Conservation (phyloP, 2,329 filamentous ascomycete species). For the Ophiognomonia clavigignenti-juglandacearum region DNA sequence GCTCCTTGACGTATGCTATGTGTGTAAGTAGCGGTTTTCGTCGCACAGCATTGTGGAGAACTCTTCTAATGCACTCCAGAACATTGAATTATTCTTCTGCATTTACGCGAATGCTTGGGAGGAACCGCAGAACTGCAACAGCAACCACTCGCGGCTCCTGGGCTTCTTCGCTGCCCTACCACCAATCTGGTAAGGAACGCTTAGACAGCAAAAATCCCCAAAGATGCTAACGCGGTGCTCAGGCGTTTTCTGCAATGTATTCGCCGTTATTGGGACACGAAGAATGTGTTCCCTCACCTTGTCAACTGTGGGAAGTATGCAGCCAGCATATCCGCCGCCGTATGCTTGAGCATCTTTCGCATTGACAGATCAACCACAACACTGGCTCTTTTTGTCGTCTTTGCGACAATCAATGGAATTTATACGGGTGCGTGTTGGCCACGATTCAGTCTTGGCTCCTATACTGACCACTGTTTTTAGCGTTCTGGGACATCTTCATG, state of each 20-base stretch:
- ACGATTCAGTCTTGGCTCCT: not conserved
- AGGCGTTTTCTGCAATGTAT: slow-evolving; percentile 91
- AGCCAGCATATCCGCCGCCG: slow-evolving; percentile 75
- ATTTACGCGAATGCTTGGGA: slow-evolving; percentile 78
- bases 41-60: accelerated
- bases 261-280: slow-evolving; percentile 81
- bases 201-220: not conserved
- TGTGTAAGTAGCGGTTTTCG: slow-evolving; percentile 53
- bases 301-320: slow-evolving; percentile 90
- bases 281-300: slow-evolving; percentile 85
- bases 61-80: slow-evolving; percentile 41
- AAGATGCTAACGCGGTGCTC: not conserved
- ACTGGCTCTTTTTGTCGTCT: slow-evolving; percentile 71
- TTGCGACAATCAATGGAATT: slow-evolving; percentile 74
- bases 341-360: slow-evolving; percentile 77
- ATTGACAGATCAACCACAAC: slow-evolving; percentile 54
- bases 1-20: slow-evolving; percentile 86
- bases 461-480: slow-evolving; percentile 28
- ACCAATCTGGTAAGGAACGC: slow-evolving; percentile 45
- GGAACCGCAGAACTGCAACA: slow-evolving; percentile 74
- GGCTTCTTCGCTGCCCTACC: slow-evolving; percentile 84
- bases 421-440: slow-evolving; percentile 61
- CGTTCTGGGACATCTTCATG: slow-evolving; percentile 92
- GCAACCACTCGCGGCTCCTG: slow-evolving; percentile 72
- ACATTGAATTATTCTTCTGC: slow-evolving; percentile 91